phyloP scores from a whole-genome alignment of 371 early-diverging fungal genomes.

The Dinochytrium kinnereticum region DNA sequence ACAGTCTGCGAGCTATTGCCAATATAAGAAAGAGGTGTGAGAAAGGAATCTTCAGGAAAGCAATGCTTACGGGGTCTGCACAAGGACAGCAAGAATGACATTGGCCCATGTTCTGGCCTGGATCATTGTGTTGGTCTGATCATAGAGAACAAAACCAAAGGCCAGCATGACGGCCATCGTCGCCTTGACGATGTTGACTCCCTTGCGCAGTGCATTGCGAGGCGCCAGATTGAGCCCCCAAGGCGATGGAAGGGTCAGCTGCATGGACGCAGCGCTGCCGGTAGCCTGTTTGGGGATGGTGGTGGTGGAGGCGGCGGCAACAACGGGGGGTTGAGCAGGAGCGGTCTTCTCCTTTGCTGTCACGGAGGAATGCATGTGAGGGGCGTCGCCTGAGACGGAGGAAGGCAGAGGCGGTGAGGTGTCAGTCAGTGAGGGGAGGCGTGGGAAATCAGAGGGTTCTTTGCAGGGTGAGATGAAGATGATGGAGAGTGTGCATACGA shows the following conservation, averaged over 20 bases:
- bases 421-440: not conserved
- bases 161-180: too few relatives aligned
- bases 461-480: too few relatives aligned
- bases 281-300: too few relatives aligned
- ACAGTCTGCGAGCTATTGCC: slow-evolving; percentile 15
- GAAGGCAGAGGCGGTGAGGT: too few relatives aligned
- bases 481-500: too few relatives aligned
- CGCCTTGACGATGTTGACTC: too few relatives aligned
- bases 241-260: not conserved
- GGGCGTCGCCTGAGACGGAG: too few relatives aligned
- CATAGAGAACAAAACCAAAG: slow-evolving; percentile 21
- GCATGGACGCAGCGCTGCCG: not conserved
- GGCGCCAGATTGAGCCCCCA: not conserved
- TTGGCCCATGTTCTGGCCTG: slow-evolving; percentile 25
- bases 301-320: too few relatives aligned
- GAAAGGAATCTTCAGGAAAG: not conserved
- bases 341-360: too few relatives aligned
- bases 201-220: too few relatives aligned
- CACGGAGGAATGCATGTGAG: too few relatives aligned
- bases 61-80: slow-evolving; percentile 27
- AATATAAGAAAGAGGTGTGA: slow-evolving; percentile 19
- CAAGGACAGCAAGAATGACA: slow-evolving; percentile 20
- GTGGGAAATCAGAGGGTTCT: not conserved
- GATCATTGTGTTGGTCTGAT: slow-evolving; percentile 10
- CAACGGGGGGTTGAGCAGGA: too few relatives aligned